Percentiles rank a stretch among this genome's conserved stretches.
Conservation (phyloP, 352 stramenopile species). For the Phytopythium aichiense region DNA sequence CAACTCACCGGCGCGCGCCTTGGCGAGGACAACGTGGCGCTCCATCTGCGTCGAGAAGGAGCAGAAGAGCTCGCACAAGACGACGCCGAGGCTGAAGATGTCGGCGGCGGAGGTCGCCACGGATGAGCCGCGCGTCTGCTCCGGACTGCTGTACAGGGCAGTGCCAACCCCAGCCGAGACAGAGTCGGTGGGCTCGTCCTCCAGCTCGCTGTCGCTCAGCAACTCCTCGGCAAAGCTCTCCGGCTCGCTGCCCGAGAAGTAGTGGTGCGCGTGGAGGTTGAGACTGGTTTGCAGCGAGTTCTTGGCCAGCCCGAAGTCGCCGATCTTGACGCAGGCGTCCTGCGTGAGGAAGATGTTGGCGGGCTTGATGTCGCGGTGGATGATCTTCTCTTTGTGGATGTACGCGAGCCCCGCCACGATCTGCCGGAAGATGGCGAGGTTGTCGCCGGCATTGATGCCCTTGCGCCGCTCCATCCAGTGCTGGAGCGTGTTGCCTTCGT, state of each 20-base stretch:
- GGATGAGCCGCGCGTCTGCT: conserved; percentile 47
- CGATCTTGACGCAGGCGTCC: conserved; percentile 77
- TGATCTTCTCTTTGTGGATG: conserved; percentile 65
- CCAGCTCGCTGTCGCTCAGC: conserved; percentile 18
- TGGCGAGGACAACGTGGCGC: conserved; percentile 48
- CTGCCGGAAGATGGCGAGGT: conserved; percentile 70
- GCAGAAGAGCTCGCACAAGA: conserved; percentile 76
- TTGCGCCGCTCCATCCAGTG: conserved; percentile 68
- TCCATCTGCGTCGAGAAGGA: conserved; percentile 80
- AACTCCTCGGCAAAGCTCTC: conserved; percentile 14
- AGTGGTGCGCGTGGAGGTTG: conserved; percentile 49
- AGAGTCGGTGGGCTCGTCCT: conserved; percentile 20
- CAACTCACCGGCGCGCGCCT: conserved; percentile 36
- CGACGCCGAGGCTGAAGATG: conserved; percentile 67
- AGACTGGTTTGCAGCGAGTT: conserved; percentile 57
- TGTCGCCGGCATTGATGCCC: conserved; percentile 35
- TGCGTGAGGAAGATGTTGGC: conserved; percentile 79
- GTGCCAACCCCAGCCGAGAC: conserved; percentile 75
- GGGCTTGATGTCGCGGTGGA: conserved; percentile 81
- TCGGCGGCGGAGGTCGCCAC: conserved; percentile 51
- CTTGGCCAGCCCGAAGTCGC: conserved; percentile 78
- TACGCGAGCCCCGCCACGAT: conserved; percentile 74
- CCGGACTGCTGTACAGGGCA: conserved; percentile 68
- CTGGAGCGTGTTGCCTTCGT: conserved; percentile 85
- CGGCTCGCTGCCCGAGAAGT: conserved; percentile 32